Conservation (phyloP, 2,329 filamentous ascomycete species). For the Aspergillus sclerotialis region DNA sequence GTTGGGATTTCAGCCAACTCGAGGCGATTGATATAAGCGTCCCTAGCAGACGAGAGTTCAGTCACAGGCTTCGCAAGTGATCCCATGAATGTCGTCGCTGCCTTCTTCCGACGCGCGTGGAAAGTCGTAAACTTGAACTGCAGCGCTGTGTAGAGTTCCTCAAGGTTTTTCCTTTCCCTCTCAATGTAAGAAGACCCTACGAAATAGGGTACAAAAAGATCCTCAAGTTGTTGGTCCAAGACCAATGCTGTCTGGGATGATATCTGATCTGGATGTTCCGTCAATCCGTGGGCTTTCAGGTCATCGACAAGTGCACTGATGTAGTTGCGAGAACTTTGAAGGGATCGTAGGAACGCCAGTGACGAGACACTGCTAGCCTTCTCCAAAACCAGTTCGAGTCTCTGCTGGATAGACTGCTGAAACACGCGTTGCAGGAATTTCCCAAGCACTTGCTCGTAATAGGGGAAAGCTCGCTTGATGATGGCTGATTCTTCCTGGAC, state of each 20-base stretch:
- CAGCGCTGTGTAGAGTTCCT: conserved; percentile 80
- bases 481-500: conserved; percentile 97
- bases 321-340: conserved; percentile 86
- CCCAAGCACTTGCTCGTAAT: conserved; percentile 85
- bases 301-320: conserved; percentile 86
- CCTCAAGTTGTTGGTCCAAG: conserved; percentile 61
- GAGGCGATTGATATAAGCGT: conserved; percentile 82
- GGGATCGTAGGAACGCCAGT: conserved; percentile 78
- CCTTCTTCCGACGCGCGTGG: conserved; percentile 72
- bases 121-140: conserved; percentile 97
- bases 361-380: conserved; percentile 91
- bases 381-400: conserved; percentile 89
- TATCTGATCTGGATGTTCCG: conserved; percentile 87
- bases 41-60: conserved; percentile 80
- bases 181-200: conserved; percentile 60
- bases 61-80: conserved; percentile 84
- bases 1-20: conserved; percentile 82
- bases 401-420: conserved; percentile 95
- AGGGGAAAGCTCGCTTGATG: conserved; percentile 93
- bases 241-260: conserved; percentile 73
- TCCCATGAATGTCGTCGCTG: conserved; percentile 84
- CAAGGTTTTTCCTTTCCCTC: conserved; percentile 59
- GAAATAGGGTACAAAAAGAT: conserved; percentile 61
- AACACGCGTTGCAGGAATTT: conserved; percentile 95
- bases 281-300: conserved; percentile 86